phyloP scores from a whole-genome alignment of 2,329 filamentous ascomycete species.

The Cyphellophora europaea region DNA sequence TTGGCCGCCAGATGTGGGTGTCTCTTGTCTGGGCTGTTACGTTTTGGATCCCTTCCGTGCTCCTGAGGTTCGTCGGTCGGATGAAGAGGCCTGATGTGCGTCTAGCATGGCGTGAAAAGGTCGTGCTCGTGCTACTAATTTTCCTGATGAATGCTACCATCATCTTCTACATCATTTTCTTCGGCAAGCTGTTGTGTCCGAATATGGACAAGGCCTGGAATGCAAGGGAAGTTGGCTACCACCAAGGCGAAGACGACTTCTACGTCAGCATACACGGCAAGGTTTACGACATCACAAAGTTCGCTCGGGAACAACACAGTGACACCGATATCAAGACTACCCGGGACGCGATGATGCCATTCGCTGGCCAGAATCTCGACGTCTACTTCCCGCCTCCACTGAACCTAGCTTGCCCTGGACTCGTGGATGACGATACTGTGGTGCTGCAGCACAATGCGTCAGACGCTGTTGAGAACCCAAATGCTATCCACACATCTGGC shows the following conservation, averaged over 20 bases:
- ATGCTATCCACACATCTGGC: constrained; percentile 64
- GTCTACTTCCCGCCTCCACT: constrained; percentile 80
- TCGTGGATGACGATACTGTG: constrained; percentile 53
- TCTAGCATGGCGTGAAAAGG: constrained; percentile 94
- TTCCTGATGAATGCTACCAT: constrained; percentile 69
- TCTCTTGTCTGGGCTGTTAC: constrained; percentile 75
- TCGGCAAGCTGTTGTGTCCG: constrained; percentile 79
- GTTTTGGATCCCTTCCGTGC: constrained; percentile 86
- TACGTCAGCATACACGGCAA: constrained; percentile 80
- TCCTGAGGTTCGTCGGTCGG: constrained; percentile 71
- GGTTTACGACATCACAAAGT: constrained; percentile 87
- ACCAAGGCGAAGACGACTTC: constrained; percentile 66
- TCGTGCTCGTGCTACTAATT: constrained; percentile 75
- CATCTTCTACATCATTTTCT: constrained; percentile 85
- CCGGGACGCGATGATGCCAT: constrained; percentile 57
- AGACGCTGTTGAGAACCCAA: constrained; percentile 43
- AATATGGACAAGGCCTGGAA: constrained; percentile 88
- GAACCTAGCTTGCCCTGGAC: constrained; percentile 60
- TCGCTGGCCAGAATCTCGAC: constrained; percentile 71
- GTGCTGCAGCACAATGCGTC: constrained; percentile 50
- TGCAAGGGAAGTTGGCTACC: constrained; percentile 56
- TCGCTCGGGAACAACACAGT: constrained; percentile 78
- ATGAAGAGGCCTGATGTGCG: constrained; percentile 97
- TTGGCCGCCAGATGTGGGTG: constrained; percentile 67
- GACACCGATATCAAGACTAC: constrained; percentile 56